Evolutionary conservation across 495 filamentous ascomycete species (phyloP).

Genomic region (Aspergillus hancockii): DNA sequence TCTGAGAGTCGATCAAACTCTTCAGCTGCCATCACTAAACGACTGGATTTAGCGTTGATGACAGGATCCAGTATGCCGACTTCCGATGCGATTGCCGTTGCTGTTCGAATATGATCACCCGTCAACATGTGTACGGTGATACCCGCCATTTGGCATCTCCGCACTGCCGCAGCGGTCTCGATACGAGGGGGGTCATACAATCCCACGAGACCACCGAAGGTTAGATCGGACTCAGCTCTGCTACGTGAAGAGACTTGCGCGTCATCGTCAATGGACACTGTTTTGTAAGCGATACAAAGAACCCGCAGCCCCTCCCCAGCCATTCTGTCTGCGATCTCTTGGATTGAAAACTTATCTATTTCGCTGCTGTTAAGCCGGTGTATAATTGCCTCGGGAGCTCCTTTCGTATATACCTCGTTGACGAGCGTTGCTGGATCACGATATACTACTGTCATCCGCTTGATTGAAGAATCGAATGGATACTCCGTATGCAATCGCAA

Average conservation of each 20-base stretch:
- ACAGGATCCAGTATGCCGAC: slow-evolving; percentile 61
- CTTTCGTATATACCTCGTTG: slow-evolving; percentile 65
- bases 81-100: slow-evolving; percentile 61
- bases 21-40: slow-evolving; percentile 61
- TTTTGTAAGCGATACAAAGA: slow-evolving; percentile 68
- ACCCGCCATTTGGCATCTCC: slow-evolving; percentile 60
- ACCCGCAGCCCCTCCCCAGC: slow-evolving; percentile 80
- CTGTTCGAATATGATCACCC: slow-evolving; percentile 64
- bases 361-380: slow-evolving; percentile 55
- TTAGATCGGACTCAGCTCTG: slow-evolving; percentile 54
- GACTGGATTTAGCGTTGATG: slow-evolving; percentile 51
- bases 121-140: slow-evolving; percentile 73
- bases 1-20: slow-evolving; percentile 64
- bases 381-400: slow-evolving; percentile 64
- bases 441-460: slow-evolving; percentile 82
- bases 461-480: slow-evolving; percentile 79
- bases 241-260: slow-evolving; percentile 33
- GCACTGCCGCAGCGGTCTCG: slow-evolving; percentile 56
- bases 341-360: slow-evolving; percentile 52
- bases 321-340: slow-evolving; percentile 60
- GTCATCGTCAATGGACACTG: slow-evolving; percentile 22
- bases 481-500: slow-evolving; percentile 73
- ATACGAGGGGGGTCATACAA: slow-evolving; percentile 70
- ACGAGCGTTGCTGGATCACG: slow-evolving; percentile 24
- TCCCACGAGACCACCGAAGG: slow-evolving; percentile 60